Evolutionary conservation across 2,329 filamentous ascomycete species (phyloP).

Genomic region (Alternaria gansuensis): DNA sequence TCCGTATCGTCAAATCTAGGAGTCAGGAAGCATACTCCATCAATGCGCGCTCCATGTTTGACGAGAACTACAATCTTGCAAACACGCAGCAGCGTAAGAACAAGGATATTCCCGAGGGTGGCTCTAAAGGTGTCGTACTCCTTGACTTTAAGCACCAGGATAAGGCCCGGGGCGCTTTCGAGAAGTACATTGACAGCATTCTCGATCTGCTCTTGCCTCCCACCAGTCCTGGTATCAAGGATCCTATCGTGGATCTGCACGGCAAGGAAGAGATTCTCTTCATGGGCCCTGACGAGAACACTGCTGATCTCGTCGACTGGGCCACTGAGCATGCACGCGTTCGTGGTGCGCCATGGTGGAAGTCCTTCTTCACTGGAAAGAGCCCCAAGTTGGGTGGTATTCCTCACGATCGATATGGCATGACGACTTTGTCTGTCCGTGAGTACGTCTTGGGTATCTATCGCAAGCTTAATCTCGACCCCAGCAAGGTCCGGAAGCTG

Average conservation of each 20-base stretch:
- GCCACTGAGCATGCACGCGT: constrained; percentile 92
- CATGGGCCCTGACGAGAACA: constrained; percentile 99
- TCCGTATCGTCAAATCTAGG: constrained; percentile 97
- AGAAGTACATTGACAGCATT: constrained; percentile 99
- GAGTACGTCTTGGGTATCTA: constrained; percentile 98
- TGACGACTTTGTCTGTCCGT: constrained; percentile 96
- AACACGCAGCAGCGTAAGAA: constrained; percentile 99
- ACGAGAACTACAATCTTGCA: constrained; percentile 98
- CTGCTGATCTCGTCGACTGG: constrained; percentile 96
- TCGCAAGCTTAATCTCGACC: constrained; percentile 91
- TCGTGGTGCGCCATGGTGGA: constrained; percentile 97
- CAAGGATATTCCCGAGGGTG: constrained; percentile 98
- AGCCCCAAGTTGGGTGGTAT: constrained; percentile 95
- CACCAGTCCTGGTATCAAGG: constrained; percentile 95
- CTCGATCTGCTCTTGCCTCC: constrained; percentile 92
- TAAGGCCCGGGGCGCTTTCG: constrained; percentile 89
- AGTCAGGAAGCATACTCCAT: constrained; percentile 96
- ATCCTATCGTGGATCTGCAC: constrained; percentile 94
- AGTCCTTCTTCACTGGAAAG: constrained; percentile 99
- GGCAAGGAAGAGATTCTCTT: constrained; percentile 97
- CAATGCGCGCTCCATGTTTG: constrained; percentile 94
- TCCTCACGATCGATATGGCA: constrained; percentile 93
- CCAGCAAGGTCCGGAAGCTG: constrained; percentile 85
- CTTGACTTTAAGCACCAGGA: constrained; percentile 94
- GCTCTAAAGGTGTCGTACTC: constrained; percentile 96